Conservation (phyloP, 2,329 filamentous ascomycete genomes). For the Hymenoscyphus linearis region DNA sequence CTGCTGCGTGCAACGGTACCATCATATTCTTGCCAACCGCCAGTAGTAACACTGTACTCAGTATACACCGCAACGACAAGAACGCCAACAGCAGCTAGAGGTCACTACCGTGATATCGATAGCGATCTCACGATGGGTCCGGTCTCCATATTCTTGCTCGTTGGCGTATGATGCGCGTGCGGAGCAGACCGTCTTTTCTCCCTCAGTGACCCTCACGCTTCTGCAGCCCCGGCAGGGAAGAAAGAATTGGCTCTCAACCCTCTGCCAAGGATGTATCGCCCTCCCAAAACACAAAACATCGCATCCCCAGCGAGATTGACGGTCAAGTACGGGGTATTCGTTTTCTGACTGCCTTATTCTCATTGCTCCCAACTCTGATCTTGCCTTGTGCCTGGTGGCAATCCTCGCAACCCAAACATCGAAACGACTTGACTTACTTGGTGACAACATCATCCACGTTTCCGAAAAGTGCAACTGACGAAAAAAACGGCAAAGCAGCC, state of each 20-base stretch:
- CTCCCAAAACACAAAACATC: not conserved
- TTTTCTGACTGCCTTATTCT: not conserved
- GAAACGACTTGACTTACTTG: not conserved
- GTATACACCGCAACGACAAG: not conserved
- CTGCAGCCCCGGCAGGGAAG: not conserved
- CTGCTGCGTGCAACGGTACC: conserved; percentile 3
- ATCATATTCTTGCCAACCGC: not conserved
- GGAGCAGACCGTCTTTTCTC: not conserved
- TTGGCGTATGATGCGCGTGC: not conserved
- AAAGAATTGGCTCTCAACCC: not conserved
- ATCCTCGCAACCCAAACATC: not conserved
- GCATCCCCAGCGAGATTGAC: too few species aligned
- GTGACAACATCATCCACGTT: not conserved
- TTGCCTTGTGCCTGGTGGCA: not conserved
- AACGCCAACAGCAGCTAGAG: not conserved
- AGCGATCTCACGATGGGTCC: not conserved
- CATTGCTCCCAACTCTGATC: not conserved
- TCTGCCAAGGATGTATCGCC: not conserved
- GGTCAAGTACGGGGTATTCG: not conserved
- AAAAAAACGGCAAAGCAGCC: conserved; percentile 20
- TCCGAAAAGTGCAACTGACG: not conserved
- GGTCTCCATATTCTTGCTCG: not conserved
- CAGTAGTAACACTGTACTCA: not conserved
- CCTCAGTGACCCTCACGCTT: not conserved
- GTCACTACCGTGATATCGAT: not conserved